phyloP scores from a whole-genome alignment of 768 basidiomycete genomes.

The Pulveroboletus sp. region DNA sequence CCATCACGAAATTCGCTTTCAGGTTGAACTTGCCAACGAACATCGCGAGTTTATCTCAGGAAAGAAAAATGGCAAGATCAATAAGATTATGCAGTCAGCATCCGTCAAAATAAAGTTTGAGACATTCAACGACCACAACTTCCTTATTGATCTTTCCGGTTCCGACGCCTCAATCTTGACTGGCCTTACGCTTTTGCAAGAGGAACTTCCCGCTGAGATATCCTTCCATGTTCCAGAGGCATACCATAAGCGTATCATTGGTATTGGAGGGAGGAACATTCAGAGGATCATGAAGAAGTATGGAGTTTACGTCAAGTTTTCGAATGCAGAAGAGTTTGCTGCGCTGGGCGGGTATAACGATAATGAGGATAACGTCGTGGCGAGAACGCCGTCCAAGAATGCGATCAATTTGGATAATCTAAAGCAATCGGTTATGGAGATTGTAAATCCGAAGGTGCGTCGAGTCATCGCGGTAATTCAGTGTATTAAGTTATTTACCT shows the following conservation, averaged over 20 bases:
- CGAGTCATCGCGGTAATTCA: not conserved
- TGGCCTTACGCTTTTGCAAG: constrained; percentile 85
- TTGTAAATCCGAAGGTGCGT: constrained; percentile 90
- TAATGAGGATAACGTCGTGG: constrained; percentile 98
- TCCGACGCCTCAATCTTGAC: constrained; percentile 80
- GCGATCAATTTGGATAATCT: constrained; percentile 91
- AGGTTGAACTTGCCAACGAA: constrained; percentile 96
- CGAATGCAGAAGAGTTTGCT: constrained; percentile 96
- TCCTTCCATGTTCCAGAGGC: constrained; percentile 98
- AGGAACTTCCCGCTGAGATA: constrained; percentile 97
- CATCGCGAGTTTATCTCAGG: constrained; percentile 98
- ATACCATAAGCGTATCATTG: constrained; percentile 99
- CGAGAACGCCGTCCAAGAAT: constrained; percentile 98
- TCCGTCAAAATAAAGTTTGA: constrained; percentile 99
- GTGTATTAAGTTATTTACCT: constrained; percentile 1
- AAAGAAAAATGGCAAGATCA: constrained; percentile 99
- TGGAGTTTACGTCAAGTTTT: constrained; percentile 99
- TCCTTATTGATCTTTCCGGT: constrained; percentile 87
- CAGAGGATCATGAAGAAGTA: constrained; percentile 99
- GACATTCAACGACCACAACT: constrained; percentile 95
- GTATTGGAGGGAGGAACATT: constrained; percentile 95
- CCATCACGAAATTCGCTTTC: constrained; percentile 97
- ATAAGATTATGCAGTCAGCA: constrained; percentile 98
- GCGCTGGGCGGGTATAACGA: constrained; percentile 91
- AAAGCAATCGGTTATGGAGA: constrained; percentile 95